Evolutionary conservation across 371 early-diverging fungal genomes (phyloP).

Genomic region (Mucor piriformis): DNA sequence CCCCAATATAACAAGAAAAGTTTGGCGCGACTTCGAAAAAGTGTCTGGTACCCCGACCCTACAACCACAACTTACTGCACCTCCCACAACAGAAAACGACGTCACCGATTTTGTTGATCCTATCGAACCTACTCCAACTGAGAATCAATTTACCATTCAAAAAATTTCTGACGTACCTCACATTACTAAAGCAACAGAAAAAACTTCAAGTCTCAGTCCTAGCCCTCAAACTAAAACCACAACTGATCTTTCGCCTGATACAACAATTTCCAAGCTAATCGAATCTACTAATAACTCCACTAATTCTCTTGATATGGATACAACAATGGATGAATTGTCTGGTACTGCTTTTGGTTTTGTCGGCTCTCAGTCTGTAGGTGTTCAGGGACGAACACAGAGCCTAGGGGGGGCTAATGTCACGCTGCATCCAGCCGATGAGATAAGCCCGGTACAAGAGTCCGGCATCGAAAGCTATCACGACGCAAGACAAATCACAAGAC

Average conservation of each 20-base stretch:
- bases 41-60: background rate
- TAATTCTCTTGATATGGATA: background rate
- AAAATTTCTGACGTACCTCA: too few species aligned
- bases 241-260: background rate
- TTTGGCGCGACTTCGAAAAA: background rate
- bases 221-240: background rate
- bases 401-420: constrained; percentile 10
- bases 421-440: background rate
- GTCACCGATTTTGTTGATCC: background rate
- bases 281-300: background rate
- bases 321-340: background rate
- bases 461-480: background rate
- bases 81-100: background rate
- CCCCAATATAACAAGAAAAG: background rate
- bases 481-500: background rate
- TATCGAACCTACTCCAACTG: background rate
- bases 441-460: background rate
- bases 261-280: background rate
- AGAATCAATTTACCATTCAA: too few species aligned
- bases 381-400: constrained; percentile 11
- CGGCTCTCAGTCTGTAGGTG: background rate
- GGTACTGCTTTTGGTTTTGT: too few species aligned
- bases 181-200: background rate
- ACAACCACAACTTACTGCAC: background rate
- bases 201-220: background rate